phyloP scores from a whole-genome alignment of 2,329 filamentous ascomycete species.

The Salinomyces thailandicus region DNA sequence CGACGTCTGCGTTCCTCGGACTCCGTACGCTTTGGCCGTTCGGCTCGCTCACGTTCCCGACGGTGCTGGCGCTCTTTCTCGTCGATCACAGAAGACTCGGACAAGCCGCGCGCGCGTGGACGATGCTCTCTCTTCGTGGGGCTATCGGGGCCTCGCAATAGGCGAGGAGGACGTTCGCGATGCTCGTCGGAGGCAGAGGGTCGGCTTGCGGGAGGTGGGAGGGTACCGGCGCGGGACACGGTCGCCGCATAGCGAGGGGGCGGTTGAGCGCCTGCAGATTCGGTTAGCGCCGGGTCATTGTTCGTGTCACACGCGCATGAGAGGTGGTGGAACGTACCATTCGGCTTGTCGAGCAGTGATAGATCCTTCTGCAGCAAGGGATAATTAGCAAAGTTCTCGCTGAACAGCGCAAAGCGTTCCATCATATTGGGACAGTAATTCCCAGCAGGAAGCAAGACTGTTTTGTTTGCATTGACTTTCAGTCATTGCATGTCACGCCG shows the following conservation, averaged over 20 bases:
- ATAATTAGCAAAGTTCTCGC: conserved; percentile 34
- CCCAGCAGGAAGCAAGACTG: too few relatives aligned
- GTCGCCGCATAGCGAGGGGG: conserved; percentile 28
- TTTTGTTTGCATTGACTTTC: too few relatives aligned
- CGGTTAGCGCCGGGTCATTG: conserved; percentile 2
- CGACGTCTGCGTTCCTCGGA: conserved; percentile 44
- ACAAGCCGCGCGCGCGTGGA: conserved; percentile 58
- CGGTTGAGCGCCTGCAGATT: conserved; percentile 12
- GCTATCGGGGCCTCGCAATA: conserved; percentile 34
- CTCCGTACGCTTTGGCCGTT: conserved; percentile 21
- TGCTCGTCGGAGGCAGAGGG: conserved; percentile 56
- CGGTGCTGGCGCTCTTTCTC: conserved; percentile 49
- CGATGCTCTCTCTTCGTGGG: conserved; percentile 31
- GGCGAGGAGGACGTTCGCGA: conserved; percentile 28
- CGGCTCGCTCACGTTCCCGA: conserved; percentile 19
- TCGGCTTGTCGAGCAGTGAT: conserved; percentile 51
- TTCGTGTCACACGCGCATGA: not conserved
- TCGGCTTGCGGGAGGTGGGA: conserved; percentile 43
- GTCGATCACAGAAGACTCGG: conserved; percentile 64
- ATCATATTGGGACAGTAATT: conserved; percentile 24
- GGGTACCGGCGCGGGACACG: conserved; percentile 34
- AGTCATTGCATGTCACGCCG: too few relatives aligned
- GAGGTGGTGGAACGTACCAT: conserved; percentile 18
- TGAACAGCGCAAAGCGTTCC: conserved; percentile 32
- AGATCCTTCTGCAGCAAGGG: conserved; percentile 50